Conservation (phyloP, 2,329 filamentous ascomycete genomes). For the Neopestalotiopsis sp. region DNA sequence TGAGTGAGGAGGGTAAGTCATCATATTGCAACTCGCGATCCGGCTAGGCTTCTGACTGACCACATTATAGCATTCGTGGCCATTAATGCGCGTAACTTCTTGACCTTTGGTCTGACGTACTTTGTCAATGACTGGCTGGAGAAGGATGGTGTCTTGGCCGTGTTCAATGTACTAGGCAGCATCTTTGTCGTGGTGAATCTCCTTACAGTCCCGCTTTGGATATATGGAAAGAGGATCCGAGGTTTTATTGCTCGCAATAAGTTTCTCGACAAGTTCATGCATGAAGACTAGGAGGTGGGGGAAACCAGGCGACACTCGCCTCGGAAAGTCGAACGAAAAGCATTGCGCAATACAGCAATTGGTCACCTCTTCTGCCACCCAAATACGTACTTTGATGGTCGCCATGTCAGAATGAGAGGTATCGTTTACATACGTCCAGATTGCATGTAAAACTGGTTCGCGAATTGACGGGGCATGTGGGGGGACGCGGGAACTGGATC, state of each 20-base stretch:
- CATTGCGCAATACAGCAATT: too few species aligned
- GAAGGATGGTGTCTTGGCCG: constrained; percentile 40
- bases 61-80: constrained; percentile 49
- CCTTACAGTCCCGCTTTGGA: constrained; percentile 54
- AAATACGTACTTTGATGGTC: too few species aligned
- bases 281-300: constrained; percentile 6
- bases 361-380: too few species aligned
- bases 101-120: constrained; percentile 53
- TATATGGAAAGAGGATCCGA: constrained; percentile 53
- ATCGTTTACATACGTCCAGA: too few species aligned
- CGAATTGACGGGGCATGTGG: too few species aligned
- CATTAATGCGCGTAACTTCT: constrained; percentile 53
- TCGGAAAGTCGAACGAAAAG: too few species aligned
- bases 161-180: constrained; percentile 44
- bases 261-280: constrained; percentile 14
- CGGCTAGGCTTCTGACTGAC: constrained; percentile 13
- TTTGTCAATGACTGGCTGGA: constrained; percentile 47
- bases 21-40: neutral
- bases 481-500: too few species aligned
- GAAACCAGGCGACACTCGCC: too few species aligned
- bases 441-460: too few species aligned
- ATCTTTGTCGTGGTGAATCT: constrained; percentile 50
- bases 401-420: too few species aligned
- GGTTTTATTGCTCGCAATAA: constrained; percentile 48
- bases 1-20: constrained; percentile 48